Evolutionary conservation across 306 rosid species (phyloP).

Genomic region (Oemleria cerasiformis): DNA sequence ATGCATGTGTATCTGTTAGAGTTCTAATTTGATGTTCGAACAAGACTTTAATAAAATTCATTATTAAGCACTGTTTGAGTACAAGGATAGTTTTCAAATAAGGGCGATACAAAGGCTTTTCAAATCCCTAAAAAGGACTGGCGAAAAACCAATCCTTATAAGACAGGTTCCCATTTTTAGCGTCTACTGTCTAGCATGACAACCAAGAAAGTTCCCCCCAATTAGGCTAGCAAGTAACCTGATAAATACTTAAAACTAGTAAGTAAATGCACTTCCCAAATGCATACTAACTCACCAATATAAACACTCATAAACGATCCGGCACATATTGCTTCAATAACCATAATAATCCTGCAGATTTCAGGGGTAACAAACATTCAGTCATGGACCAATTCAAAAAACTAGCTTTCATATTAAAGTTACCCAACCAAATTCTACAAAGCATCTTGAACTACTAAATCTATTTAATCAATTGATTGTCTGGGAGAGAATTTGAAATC

Average conservation of each 20-base stretch:
- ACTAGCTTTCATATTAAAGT: background rate
- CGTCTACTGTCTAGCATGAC: background rate
- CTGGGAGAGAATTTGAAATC: no score
- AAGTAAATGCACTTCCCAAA: background rate
- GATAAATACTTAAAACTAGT: background rate
- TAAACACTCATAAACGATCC: constrained; percentile 84
- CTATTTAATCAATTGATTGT: no score
- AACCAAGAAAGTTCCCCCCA: background rate
- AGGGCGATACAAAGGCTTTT: background rate
- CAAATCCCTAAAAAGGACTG: background rate
- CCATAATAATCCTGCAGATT: constrained; percentile 84
- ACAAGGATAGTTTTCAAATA: background rate
- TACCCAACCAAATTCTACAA: background rate
- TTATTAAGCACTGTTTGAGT: background rate
- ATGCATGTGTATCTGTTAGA: background rate
- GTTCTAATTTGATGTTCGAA: background rate
- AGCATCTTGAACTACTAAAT: background rate
- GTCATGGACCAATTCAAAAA: constrained; percentile 3
- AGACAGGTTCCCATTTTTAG: background rate
- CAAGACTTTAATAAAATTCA: background rate
- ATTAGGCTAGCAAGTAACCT: background rate
- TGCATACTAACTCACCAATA: constrained; percentile 50
- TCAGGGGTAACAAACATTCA: constrained; percentile 20
- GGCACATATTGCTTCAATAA: constrained; percentile 75
- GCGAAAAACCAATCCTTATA: background rate